phyloP scores from a whole-genome alignment of 208 protist species.

The Entamoeba histolytica region DNA sequence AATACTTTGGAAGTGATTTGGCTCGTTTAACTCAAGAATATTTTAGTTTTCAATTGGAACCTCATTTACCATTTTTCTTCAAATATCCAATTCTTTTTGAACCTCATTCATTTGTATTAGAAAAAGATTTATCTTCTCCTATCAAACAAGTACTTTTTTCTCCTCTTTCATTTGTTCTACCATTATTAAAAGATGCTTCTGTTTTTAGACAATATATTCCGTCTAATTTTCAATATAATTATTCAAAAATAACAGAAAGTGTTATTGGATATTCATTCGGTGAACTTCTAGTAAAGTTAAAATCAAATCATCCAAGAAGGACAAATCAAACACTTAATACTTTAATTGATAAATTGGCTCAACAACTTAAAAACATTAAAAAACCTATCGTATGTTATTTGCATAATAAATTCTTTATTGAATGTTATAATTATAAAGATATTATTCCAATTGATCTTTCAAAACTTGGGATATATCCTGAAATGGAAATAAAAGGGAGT shows the following conservation, averaged over 20 bases:
- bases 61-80: not conserved
- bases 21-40: not conserved
- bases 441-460: not conserved
- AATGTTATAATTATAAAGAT: not conserved
- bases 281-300: not conserved
- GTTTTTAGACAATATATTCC: not conserved
- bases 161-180: not conserved
- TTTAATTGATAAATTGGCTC: not conserved
- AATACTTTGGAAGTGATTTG: not conserved
- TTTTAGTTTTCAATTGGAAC: not conserved
- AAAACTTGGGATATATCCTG: not conserved
- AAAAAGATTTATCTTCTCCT: not conserved
- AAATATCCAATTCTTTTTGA: not conserved
- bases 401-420: not conserved
- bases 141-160: not conserved
- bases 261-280: not conserved
- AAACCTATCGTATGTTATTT: not conserved
- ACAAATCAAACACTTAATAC: not conserved
- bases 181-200: not conserved
- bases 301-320: not conserved
- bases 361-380: not conserved
- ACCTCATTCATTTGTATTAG: not conserved
- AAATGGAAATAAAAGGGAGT: not conserved
- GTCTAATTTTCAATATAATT: no score
- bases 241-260: not conserved